A percentile compares a stretch with the other conserved stretches of the same genome.
These are phyloP conservation scores for Suillus subluteus DNA, from an alignment of 768 basidiomycete species.

Conservation along the genomic window DNA sequence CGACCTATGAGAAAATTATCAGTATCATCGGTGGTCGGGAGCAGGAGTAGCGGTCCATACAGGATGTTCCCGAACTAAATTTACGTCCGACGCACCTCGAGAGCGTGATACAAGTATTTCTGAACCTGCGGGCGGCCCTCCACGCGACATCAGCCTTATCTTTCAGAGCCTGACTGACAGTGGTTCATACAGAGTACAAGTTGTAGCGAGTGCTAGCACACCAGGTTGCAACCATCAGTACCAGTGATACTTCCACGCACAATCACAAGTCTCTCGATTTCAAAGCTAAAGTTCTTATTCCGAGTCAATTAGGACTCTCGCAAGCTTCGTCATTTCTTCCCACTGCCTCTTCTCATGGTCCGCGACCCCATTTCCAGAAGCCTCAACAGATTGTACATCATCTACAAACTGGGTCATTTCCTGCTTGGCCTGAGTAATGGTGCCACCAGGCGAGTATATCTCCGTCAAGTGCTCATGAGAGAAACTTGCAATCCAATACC, in stretches of 20 bases:
- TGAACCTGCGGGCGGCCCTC: neutral
- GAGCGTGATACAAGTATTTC: neutral
- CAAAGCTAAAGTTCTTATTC: neutral
- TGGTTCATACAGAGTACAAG: neutral
- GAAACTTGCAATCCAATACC: conserved; percentile 23
- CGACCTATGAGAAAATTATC: conserved; percentile 86
- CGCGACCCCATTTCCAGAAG: conserved; percentile 14
- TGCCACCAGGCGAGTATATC: conserved; percentile 21
- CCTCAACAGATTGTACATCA: conserved; percentile 16
- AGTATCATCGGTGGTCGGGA: conserved; percentile 44
- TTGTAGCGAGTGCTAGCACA: neutral
- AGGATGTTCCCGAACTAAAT: neutral
- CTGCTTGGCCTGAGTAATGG: conserved; percentile 15
- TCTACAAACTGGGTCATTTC: conserved; percentile 19
- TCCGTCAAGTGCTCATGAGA: conserved; percentile 20
- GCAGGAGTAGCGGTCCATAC: neutral
- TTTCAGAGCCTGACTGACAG: neutral
- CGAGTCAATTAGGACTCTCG: conserved; percentile 19
- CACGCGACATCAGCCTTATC: neutral
- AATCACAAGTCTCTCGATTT: neutral
- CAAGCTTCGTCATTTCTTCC: conserved; percentile 23
- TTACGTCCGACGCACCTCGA: neutral
- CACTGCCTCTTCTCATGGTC: conserved; percentile 26
- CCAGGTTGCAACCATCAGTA: neutral
- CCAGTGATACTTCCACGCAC: neutral